Evolutionary conservation across 345 rosid genomes (phyloP).

Genomic region (Populus simonii): DNA sequence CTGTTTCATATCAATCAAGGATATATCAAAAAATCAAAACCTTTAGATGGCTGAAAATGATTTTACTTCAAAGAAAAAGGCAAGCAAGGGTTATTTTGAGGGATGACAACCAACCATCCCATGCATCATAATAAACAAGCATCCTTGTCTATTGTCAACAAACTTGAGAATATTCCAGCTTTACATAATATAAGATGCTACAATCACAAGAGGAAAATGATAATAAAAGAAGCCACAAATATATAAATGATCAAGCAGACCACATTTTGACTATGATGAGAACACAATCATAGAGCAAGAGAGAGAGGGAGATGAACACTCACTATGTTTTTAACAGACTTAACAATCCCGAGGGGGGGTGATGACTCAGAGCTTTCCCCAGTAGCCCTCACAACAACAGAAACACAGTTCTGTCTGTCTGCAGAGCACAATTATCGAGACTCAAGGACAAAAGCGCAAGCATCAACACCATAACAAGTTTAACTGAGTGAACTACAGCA

Average conservation of each 20-base stretch:
- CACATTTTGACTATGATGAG: background rate
- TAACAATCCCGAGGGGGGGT: slow-evolving; percentile 50
- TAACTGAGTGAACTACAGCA: background rate
- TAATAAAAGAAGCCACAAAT: background rate
- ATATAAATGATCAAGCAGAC: background rate
- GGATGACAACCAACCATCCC: background rate
- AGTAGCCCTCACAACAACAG: slow-evolving; percentile 49
- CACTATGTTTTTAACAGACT: slow-evolving; percentile 63
- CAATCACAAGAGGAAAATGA: background rate
- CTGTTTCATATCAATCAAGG: slow-evolving; percentile 34
- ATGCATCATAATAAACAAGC: background rate
- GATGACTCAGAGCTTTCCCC: slow-evolving; percentile 65
- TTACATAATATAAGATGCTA: background rate
- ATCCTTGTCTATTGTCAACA: background rate
- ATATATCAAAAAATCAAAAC: background rate
- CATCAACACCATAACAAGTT: background rate
- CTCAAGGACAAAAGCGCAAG: background rate
- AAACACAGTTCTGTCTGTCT: slow-evolving; percentile 41
- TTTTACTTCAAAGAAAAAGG: background rate
- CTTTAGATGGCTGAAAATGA: background rate
- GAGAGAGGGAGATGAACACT: slow-evolving; percentile 27
- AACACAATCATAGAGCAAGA: background rate
- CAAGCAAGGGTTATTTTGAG: background rate
- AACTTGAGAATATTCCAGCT: background rate
- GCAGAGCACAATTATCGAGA: slow-evolving; percentile 17